Evolutionary conservation across 2,329 filamentous ascomycete species (phyloP), one percentile per base, ranked within the genome.

Genomic region (Xylaria sp.): DNA sequence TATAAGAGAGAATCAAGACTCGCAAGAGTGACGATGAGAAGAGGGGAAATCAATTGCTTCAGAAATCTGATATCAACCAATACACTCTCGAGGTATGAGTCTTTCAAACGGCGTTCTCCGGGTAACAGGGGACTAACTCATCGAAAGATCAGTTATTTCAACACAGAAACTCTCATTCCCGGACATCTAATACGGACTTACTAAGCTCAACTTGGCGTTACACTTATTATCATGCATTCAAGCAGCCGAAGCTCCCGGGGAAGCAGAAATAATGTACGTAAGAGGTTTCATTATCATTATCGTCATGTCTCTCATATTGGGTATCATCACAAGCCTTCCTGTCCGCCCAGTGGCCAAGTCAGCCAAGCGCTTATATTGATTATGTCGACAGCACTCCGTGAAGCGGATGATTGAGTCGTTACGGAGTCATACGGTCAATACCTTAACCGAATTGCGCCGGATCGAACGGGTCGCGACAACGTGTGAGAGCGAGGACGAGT

Each of bases 401-500:
- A 79, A 79, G 51, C 86, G 89, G 70, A 84, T 92, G 70, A 88
- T 93, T 71, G 83, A 89, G 28, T 88, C 89, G 0, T 84, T 94
- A 25, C 83, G 83, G 52, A 89, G 87, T 0, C 90, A 92, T 75
- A 87, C 88, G n/a, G 83, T 93, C 78, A 94, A 93, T 77, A 93
- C 91, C 0, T 83, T 94, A 23, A 90, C 89, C 0, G 91, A 92
- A 71, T 86, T 94, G 33, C 89, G 91, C 72, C 89, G 90, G 18
- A 89, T 93, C 73, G 92, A 94, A 78, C 87, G 88, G 65, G 83
- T 88, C 3, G 90, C 91, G 28, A 87, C 89, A 2, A 79, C 83
- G 2, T 85, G 88, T 68, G 84, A 88, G 39, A 83, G 85, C 49
- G 84, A 88, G 52, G 87, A 89, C 62, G 87, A 92, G 56, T 86